These are phyloP conservation scores for Cucumis hystrix DNA, from an alignment of 306 rosid species.

Conservation along the genomic window DNA sequence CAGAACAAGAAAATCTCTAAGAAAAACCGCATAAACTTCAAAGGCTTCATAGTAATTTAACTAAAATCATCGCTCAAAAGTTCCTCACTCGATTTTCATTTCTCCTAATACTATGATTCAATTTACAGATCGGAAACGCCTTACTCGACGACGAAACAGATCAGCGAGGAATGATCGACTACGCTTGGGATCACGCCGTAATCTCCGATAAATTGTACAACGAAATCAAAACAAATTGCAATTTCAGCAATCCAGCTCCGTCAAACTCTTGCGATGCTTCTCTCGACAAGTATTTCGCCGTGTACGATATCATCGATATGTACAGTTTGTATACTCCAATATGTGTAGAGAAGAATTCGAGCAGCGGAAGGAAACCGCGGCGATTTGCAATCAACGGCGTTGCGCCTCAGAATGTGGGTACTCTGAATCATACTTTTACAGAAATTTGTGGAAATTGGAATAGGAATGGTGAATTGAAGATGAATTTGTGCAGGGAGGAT, in stretches of 20 bases:
- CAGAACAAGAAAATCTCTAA: constrained; percentile 14
- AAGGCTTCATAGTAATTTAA: constrained; percentile 28
- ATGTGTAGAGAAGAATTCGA: constrained; percentile 1
- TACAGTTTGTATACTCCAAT: constrained; percentile 28
- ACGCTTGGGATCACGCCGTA: constrained; percentile 43
- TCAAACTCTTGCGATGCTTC: neutral
- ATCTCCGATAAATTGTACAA: constrained; percentile 26
- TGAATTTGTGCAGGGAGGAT: constrained; percentile 12
- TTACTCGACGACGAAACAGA: constrained; percentile 33
- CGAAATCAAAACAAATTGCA: constrained; percentile 19
- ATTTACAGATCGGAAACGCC: constrained; percentile 30
- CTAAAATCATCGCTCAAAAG: neutral
- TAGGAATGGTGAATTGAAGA: neutral
- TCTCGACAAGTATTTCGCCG: constrained; percentile 7
- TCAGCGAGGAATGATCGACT: constrained; percentile 31
- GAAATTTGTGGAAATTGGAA: neutral
- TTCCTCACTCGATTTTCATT: neutral
- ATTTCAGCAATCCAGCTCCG: constrained; percentile 12
- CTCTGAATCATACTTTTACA: neutral
- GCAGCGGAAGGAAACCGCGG: neutral
- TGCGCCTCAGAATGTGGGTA: constrained; percentile 17
- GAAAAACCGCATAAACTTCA: constrained; percentile 23
- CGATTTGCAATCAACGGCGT: constrained; percentile 1
- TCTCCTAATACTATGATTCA: neutral
- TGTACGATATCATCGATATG: constrained; percentile 27